Evolutionary conservation across 306 rosid species (phyloP).

Genomic region (Cucurbita moschata): DNA sequence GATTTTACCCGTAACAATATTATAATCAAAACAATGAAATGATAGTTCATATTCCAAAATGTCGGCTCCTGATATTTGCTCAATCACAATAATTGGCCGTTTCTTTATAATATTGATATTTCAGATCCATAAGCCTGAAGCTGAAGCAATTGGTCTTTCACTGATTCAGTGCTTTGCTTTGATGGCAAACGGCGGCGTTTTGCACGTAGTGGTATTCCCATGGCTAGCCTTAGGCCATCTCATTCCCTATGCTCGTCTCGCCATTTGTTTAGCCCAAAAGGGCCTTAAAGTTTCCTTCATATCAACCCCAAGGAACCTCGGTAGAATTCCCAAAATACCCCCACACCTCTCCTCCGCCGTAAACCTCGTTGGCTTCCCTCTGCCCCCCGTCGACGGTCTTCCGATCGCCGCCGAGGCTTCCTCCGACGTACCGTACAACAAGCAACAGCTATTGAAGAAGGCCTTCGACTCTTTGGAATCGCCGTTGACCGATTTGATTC

Average conservation of each 20-base stretch:
- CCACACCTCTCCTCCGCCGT: constrained; percentile 18
- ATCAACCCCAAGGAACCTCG: constrained; percentile 24
- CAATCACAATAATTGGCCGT: too few relatives aligned
- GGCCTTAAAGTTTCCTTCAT: constrained; percentile 24
- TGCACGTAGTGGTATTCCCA: constrained; percentile 30
- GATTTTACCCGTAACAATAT: too few relatives aligned
- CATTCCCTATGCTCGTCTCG: constrained; percentile 27
- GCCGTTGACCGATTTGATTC: constrained; percentile 4
- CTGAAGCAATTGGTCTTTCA: neutral
- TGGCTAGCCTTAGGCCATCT: constrained; percentile 45
- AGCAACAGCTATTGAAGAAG: constrained; percentile 20
- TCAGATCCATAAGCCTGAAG: neutral
- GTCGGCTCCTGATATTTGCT: too few relatives aligned
- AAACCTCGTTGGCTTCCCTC: constrained; percentile 14
- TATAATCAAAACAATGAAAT: too few relatives aligned
- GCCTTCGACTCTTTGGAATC: constrained; percentile 24
- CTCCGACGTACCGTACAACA: constrained; percentile 22
- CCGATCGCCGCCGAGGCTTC: constrained; percentile 28
- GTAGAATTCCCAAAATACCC: constrained; percentile 23
- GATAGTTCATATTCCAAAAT: too few relatives aligned
- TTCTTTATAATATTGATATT: too few relatives aligned
- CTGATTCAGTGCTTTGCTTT: neutral
- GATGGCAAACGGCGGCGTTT: neutral
- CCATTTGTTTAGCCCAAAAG: constrained; percentile 21
- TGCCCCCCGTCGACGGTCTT: constrained; percentile 16